These are phyloP conservation scores for Hymenoscyphus fructigenus DNA, from an alignment of 2,329 filamentous ascomycete species.

Conservation along the genomic window DNA sequence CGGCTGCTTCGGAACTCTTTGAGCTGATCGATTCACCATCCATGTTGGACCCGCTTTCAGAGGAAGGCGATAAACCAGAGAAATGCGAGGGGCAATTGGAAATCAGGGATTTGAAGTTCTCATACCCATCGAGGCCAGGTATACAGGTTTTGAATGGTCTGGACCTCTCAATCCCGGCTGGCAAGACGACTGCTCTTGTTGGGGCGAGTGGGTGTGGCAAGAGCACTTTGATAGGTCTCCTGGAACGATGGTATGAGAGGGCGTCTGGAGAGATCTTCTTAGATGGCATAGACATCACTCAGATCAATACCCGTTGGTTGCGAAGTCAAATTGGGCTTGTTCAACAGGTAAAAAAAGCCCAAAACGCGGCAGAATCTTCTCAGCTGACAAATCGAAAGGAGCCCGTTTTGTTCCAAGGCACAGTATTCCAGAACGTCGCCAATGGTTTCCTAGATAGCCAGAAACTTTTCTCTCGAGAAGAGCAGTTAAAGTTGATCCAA, in stretches of 20 bases:
- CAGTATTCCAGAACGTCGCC: slow-evolving; percentile 60
- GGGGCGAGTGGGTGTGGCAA: slow-evolving; percentile 44
- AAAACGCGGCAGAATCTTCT: slow-evolving; percentile 77
- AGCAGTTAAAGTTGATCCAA: slow-evolving; percentile 23
- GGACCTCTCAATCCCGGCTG: slow-evolving; percentile 34
- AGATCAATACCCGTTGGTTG: slow-evolving; percentile 55
- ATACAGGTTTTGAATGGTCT: slow-evolving; percentile 37
- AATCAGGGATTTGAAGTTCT: slow-evolving; percentile 36
- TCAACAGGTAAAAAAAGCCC: slow-evolving; percentile 57
- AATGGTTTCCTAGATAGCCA: slow-evolving; percentile 24
- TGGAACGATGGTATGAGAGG: slow-evolving; percentile 43
- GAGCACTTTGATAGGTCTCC: slow-evolving; percentile 42
- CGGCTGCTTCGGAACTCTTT: not conserved
- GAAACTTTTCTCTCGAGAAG: slow-evolving; percentile 16
- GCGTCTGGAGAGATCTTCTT: slow-evolving; percentile 21
- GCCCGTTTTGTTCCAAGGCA: slow-evolving; percentile 63
- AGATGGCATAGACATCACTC: slow-evolving; percentile 20
- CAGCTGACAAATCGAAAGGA: slow-evolving; percentile 71
- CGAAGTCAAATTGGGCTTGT: slow-evolving; percentile 60
- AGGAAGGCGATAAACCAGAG: not conserved
- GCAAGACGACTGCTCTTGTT: slow-evolving; percentile 44
- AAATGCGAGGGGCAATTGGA: slow-evolving; percentile 21
- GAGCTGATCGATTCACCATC: not conserved
- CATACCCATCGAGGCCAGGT: slow-evolving; percentile 37
- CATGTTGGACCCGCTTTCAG: not conserved